Base-by-base conservation (phyloP, 768 basidiomycete genomes). In the Agaricus blazei region DNA sequence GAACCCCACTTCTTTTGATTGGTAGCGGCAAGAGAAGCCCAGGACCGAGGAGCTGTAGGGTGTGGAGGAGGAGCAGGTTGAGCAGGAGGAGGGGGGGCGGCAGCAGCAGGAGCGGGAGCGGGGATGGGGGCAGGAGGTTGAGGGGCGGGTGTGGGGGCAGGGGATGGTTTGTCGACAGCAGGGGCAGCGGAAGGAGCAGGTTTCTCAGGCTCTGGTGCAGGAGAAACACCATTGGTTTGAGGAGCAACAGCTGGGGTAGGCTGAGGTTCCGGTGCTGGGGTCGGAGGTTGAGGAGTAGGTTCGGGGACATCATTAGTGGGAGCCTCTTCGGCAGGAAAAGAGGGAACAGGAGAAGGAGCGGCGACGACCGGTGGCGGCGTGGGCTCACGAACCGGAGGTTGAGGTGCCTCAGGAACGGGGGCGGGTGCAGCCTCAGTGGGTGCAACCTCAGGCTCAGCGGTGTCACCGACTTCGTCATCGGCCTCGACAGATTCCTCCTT, bases 401-500 rank as follows among this genome's bases (percentile, higher is more conserved):
- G 60, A 9, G 48, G 53, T 4, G 56, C 42, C 53, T 60, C 70
- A 46, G 62, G 62, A 15, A 67, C 61, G 45, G 73, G 72, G 38
- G 59, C 66, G 4, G 74, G 69, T 19, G 70, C 63, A 28, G 72
- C 68, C 36, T 72, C 61, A 15, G 68, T 59, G 48, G 73, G 64
- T 24, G 50, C 48, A 24, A 75, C 76, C 28, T 72, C 64, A 42
- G 63, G 63, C 27, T 68, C 71, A 15, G 70, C 73, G 34, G 75
- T 70, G 36, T 78, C 85, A 58, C 70, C 73, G 66, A 67, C 79
- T 45, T 89, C 90, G 54, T 91, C 34, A 34, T 34, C 93, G 28
- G 78, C 78, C 61, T 93, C 93, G 52, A 90, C 86, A 7, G 82
- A 75, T 67, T 98, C 94, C 74, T 98, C 97, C 77, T 97, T 98